A percentile compares a stretch with the other conserved stretches of the same genome.
These are phyloP conservation scores for Triadica sebifera DNA, from an alignment of 345 rosid genomes.

Conservation along the genomic window DNA sequence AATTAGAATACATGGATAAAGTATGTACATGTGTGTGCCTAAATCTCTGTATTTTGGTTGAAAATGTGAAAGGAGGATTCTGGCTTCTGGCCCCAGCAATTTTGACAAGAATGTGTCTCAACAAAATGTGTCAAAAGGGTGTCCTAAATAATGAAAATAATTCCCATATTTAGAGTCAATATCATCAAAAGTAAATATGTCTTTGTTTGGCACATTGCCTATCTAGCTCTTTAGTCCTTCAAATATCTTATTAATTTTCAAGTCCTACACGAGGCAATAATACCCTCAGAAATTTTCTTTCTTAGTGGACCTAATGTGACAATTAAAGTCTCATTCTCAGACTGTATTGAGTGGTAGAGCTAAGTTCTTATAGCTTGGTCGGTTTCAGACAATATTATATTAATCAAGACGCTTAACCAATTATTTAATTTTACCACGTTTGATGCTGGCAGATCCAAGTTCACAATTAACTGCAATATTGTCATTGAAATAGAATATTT, in stretches of 20 bases:
- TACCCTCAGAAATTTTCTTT: neutral
- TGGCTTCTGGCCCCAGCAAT: neutral
- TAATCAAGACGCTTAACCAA: no score
- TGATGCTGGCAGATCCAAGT: no score
- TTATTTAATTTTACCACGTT: no score
- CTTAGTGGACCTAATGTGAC: slow-evolving; percentile 2
- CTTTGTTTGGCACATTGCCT: neutral
- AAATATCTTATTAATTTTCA: neutral
- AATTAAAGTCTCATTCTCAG: slow-evolving; percentile 6
- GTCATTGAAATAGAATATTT: no score
- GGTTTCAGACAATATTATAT: slow-evolving; percentile 5
- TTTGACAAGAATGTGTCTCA: neutral
- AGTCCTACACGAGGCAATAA: slow-evolving; percentile 9
- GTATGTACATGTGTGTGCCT: neutral
- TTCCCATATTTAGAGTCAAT: no score
- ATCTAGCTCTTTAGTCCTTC: neutral
- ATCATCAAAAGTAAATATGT: neutral
- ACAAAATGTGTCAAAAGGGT: neutral
- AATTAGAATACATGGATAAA: neutral
- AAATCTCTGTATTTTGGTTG: neutral
- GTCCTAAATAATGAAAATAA: neutral
- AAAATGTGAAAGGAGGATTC: neutral
- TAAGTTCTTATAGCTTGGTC: slow-evolving; percentile 2
- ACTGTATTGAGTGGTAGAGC: neutral
- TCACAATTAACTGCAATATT: no score